Conservation (phyloP, 768 basidiomycete species). For the Termitomyces sp. region DNA sequence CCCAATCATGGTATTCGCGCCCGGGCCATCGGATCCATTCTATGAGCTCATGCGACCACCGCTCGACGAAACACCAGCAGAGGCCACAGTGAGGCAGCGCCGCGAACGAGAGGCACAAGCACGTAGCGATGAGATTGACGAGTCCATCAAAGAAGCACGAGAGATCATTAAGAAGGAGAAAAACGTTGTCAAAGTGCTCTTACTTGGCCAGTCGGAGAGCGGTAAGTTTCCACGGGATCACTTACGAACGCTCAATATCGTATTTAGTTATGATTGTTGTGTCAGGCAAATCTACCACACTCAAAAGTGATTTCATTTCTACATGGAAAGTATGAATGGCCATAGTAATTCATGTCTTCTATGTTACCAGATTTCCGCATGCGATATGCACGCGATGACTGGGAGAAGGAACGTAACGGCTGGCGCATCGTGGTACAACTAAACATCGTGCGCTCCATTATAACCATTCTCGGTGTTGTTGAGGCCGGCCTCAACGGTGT, state of each 20-base stretch:
- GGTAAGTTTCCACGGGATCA: conserved; percentile 31
- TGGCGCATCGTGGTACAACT: conserved; percentile 79
- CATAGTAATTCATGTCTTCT: neutral
- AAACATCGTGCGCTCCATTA: conserved; percentile 70
- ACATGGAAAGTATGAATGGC: neutral
- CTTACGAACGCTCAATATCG: neutral
- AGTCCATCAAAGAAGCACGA: conserved; percentile 46
- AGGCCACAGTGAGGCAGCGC: conserved; percentile 38
- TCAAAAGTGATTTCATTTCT: conserved; percentile 43
- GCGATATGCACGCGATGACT: conserved; percentile 55
- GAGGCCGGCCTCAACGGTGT: conserved; percentile 46
- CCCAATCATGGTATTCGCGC: conserved; percentile 26
- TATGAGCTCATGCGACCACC: conserved; percentile 43
- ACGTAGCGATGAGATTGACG: conserved; percentile 54
- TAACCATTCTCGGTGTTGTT: conserved; percentile 56
- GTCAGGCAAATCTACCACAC: conserved; percentile 62
- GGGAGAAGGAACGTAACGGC: conserved; percentile 61
- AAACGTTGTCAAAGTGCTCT: conserved; percentile 47
- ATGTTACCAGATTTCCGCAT: conserved; percentile 59
- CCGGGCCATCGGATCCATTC: conserved; percentile 36
- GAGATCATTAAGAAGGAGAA: conserved; percentile 36
- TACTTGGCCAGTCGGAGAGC: conserved; percentile 64
- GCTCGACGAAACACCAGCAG: conserved; percentile 44
- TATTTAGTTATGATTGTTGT: conserved; percentile 21
- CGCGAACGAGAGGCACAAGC: conserved; percentile 43